Percentiles rank a stretch among this genome's conserved stretches.
These are phyloP conservation scores for Sporisorium exsertum DNA, from an alignment of 1,284 basidiomycete species.

Conservation along the genomic window DNA sequence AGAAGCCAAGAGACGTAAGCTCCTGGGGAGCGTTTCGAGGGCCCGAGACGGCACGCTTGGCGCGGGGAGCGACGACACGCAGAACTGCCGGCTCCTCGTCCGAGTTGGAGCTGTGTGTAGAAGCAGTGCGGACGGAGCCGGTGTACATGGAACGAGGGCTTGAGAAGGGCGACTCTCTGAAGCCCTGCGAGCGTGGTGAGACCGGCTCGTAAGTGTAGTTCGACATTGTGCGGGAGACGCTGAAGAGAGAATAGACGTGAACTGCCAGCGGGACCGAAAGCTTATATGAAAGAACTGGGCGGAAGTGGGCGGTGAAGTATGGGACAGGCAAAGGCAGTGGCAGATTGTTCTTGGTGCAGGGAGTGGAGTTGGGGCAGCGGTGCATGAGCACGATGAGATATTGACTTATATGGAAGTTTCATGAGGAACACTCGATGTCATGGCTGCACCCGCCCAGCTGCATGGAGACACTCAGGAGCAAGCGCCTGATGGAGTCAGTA, in stretches of 20 bases:
- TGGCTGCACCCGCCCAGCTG: slow-evolving; percentile 10
- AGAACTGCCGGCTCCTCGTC: slow-evolving; percentile 22
- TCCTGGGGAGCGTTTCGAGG: slow-evolving; percentile 6
- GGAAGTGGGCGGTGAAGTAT: background rate
- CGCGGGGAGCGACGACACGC: slow-evolving; percentile 20
- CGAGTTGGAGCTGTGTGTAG: slow-evolving; percentile 29
- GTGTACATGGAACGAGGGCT: slow-evolving; percentile 38
- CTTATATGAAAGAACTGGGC: slow-evolving; percentile 8
- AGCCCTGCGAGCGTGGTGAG: slow-evolving; percentile 36
- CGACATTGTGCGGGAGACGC: slow-evolving; percentile 21
- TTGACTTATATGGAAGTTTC: slow-evolving; percentile 31
- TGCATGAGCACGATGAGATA: background rate
- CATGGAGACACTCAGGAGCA: background rate
- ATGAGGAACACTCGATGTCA: slow-evolving; percentile 18
- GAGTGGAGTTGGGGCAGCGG: background rate
- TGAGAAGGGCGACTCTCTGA: slow-evolving; percentile 33
- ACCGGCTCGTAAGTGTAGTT: slow-evolving; percentile 37
- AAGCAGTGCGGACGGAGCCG: slow-evolving; percentile 27
- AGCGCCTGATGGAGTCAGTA: slow-evolving; percentile 12
- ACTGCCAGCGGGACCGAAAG: slow-evolving; percentile 24
- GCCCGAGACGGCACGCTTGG: slow-evolving; percentile 17
- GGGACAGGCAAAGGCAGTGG: background rate
- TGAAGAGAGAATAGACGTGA: background rate
- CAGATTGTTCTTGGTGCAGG: no score
- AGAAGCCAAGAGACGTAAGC: slow-evolving; percentile 12